Evolutionary conservation across 1,139 yeast species (phyloP).

Genomic region (Magnusiomyces sp.): DNA sequence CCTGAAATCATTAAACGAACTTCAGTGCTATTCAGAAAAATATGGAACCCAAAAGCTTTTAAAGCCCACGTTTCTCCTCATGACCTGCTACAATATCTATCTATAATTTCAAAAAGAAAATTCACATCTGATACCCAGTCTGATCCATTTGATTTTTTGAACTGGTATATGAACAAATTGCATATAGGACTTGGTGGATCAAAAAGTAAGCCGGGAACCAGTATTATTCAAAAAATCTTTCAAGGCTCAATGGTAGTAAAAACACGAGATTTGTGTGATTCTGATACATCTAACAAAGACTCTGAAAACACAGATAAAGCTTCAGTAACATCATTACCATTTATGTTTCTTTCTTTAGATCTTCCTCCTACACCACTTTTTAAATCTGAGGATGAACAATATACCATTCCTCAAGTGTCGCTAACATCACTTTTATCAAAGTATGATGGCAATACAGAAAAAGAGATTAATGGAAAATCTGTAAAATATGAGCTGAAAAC

Average conservation of each 20-base stretch:
- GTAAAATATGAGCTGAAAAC: slow-evolving; percentile 37
- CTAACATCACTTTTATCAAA: slow-evolving; percentile 41
- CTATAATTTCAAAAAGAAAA: slow-evolving; percentile 36
- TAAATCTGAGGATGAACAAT: slow-evolving; percentile 37
- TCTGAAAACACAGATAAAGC: slow-evolving; percentile 9
- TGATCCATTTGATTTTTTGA: slow-evolving; percentile 49
- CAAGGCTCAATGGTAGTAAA: slow-evolving; percentile 47
- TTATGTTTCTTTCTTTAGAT: slow-evolving; percentile 51
- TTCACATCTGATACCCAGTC: slow-evolving; percentile 35
- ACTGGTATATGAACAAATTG: slow-evolving; percentile 51
- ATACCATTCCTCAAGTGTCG: slow-evolving; percentile 46
- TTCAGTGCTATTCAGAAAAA: slow-evolving; percentile 43
- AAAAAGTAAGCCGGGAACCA: slow-evolving; percentile 20
- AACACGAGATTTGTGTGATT: slow-evolving; percentile 27
- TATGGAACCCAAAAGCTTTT: slow-evolving; percentile 58
- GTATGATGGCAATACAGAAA: slow-evolving; percentile 36
- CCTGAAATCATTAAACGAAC: slow-evolving; percentile 30
- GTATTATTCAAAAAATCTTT: slow-evolving; percentile 31
- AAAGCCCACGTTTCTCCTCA: slow-evolving; percentile 60
- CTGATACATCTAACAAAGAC: slow-evolving; percentile 4
- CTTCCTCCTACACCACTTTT: slow-evolving; percentile 53
- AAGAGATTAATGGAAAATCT: slow-evolving; percentile 30
- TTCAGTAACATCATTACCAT: slow-evolving; percentile 32
- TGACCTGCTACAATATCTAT: slow-evolving; percentile 47
- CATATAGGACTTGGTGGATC: slow-evolving; percentile 34